phyloP scores from a whole-genome alignment of 2,329 filamentous ascomycete species.

The Coniochaeta sp. region DNA sequence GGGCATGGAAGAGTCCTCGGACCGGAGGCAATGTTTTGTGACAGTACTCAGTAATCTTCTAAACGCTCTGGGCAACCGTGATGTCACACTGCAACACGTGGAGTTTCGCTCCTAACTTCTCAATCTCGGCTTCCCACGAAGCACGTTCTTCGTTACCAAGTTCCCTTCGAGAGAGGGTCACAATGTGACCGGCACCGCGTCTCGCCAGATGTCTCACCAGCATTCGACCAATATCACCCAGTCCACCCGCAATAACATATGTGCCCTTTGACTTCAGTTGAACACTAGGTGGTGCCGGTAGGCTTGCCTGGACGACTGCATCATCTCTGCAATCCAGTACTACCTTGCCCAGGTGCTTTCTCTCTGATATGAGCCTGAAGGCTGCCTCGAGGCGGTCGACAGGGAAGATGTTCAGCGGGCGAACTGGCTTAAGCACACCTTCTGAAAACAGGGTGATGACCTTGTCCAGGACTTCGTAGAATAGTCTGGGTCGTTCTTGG shows the following conservation, averaged over 20 bases:
- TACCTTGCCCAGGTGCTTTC: neutral
- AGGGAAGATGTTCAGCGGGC: constrained; percentile 3
- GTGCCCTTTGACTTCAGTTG: neutral
- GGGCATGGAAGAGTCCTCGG: constrained; percentile 27
- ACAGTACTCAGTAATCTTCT: no score
- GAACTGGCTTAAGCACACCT: neutral
- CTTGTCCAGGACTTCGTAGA: no score
- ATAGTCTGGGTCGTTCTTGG: no score
- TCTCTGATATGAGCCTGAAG: neutral
- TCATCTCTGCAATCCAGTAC: neutral
- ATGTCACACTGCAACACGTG: constrained; percentile 26
- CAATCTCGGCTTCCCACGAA: no score
- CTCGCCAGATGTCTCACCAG: constrained; percentile 40
- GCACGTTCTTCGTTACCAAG: no score
- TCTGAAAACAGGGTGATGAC: no score
- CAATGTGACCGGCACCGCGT: constrained; percentile 43
- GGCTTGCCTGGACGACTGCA: neutral
- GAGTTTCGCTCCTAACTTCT: no score
- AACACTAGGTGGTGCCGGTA: neutral
- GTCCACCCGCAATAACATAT: constrained; percentile 49
- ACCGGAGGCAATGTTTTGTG: constrained; percentile 20
- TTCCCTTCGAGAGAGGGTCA: constrained; percentile 40
- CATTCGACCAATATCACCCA: constrained; percentile 49
- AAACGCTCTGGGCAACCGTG: no score
- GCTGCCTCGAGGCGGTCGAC: constrained; percentile 1